Evolutionary conservation across 1,139 yeast species (phyloP), one percentile per base, ranked within the genome.

Genomic region (Pichia sp.): DNA sequence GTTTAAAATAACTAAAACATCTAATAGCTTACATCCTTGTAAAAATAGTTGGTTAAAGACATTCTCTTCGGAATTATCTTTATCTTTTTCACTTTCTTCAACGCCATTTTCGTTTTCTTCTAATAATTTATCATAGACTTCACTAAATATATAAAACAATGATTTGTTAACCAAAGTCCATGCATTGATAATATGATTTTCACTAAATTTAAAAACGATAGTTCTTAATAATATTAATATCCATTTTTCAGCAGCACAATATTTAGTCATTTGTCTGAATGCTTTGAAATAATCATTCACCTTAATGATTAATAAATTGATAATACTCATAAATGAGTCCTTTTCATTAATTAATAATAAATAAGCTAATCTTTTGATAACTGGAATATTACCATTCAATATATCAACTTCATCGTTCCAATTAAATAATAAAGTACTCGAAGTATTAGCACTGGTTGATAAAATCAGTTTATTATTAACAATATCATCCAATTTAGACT

Each of bases 351-450:
- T 67, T 50, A 83, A 54, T 8, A 86, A 53, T 43, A 89, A 57
- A 50, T 76, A 85, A 0, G 84, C 65, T 2, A 87, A 66, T 40
- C 89, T 69, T 43, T 72, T 74, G 33, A 86, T 54, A 11, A 31
- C 21, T 16, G 45, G 41, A 9, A 48, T 43, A 30, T 49, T 48
- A 7, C 48, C 47, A 26, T 74, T 69, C 45, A 65, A 59, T 25
- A 78, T 65, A 50, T 82, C 91, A 32, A 40, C 51, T 15, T 82
- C 76, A 47, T 86, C 95, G 49, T 79, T 78, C 89, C 94, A 84
- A 32, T 74, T 78, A 60, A 85, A 84, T 22, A 83, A 66, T 10
- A 76, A 69, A 0, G 80, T 66, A 15, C 51, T 40, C 6, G 80
- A 65, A 31, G 43, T 49, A 13, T 41, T 44, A 1, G 78, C 63